These are phyloP conservation scores for Erysimum cheiri DNA, from an alignment of 441 rosid genomes.

Conservation along the genomic window DNA sequence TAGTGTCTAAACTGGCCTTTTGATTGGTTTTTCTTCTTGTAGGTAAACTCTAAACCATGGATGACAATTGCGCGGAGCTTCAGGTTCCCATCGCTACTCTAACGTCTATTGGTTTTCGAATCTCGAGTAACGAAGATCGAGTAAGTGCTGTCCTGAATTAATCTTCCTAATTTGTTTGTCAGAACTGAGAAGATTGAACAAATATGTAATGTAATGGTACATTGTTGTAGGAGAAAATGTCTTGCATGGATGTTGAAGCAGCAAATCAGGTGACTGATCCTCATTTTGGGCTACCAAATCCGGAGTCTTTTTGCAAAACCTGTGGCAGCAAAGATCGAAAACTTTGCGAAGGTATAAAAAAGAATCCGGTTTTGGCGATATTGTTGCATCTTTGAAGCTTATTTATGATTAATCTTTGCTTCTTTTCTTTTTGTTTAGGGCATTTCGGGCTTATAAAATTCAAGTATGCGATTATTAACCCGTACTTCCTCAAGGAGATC, in stretches of 20 bases:
- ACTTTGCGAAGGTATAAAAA: slow-evolving; percentile 74
- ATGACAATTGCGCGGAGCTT: slow-evolving; percentile 52
- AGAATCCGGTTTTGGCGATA: slow-evolving; percentile 12
- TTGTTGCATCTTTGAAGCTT: background rate
- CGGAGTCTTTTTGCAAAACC: slow-evolving; percentile 58
- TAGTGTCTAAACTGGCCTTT: background rate
- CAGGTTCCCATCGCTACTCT: slow-evolving; percentile 58
- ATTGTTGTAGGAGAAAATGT: slow-evolving; percentile 62
- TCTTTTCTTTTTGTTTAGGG: slow-evolving; percentile 51
- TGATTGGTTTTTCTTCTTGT: slow-evolving; percentile 11
- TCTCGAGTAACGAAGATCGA: slow-evolving; percentile 61
- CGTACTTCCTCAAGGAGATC: slow-evolving; percentile 77
- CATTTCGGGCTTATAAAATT: slow-evolving; percentile 85
- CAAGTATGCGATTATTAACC: slow-evolving; percentile 62
- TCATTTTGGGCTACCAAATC: slow-evolving; percentile 85
- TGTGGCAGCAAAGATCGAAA: slow-evolving; percentile 71
- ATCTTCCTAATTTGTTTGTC: background rate
- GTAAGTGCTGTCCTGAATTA: slow-evolving; percentile 47
- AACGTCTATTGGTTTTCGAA: slow-evolving; percentile 57
- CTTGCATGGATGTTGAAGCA: slow-evolving; percentile 55
- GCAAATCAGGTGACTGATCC: slow-evolving; percentile 73
- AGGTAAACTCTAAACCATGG: slow-evolving; percentile 51
- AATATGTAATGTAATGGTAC: background rate
- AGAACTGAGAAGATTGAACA: background rate
- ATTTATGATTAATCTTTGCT: slow-evolving; percentile 29